Percentiles rank a stretch among this genome's conserved stretches.
phyloP scores from a whole-genome alignment of 2,329 filamentous ascomycete species.

The Stachybotrys chartarum region DNA sequence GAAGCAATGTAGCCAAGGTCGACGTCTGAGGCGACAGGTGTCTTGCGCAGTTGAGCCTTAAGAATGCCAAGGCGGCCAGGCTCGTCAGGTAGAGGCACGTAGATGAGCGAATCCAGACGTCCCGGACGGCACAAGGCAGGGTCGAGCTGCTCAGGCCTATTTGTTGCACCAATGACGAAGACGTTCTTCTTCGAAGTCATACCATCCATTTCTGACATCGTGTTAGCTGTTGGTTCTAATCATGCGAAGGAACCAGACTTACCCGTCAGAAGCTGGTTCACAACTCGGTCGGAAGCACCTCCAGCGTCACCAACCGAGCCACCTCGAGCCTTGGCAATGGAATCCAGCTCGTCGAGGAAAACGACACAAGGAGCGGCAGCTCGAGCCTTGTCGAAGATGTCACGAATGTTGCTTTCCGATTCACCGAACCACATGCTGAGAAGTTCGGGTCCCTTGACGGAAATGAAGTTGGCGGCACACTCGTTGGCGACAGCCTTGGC shows the following conservation, averaged over 20 bases:
- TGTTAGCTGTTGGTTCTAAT: constrained; percentile 29
- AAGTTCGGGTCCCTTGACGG: constrained; percentile 95
- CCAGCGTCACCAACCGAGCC: constrained; percentile 93
- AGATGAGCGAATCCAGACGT: constrained; percentile 97
- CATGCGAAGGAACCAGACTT: constrained; percentile 31
- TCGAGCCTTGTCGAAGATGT: constrained; percentile 99
- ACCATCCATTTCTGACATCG: constrained; percentile 79
- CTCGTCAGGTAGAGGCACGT: constrained; percentile 94
- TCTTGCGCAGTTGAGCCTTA: constrained; percentile 96
- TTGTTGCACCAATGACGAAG: constrained; percentile 98
- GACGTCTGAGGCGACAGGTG: constrained; percentile 80
- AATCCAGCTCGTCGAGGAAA: constrained; percentile 97
- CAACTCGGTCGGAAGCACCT: constrained; percentile 97
- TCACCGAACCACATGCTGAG: constrained; percentile 99
- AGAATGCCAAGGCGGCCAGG: constrained; percentile 83
- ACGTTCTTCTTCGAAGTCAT: constrained; percentile 99
- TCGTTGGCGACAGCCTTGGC: constrained; percentile 99
- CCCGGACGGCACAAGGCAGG: constrained; percentile 96
- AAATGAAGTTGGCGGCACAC: constrained; percentile 99
- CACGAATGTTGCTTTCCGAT: constrained; percentile 98
- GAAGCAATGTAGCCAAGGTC: constrained; percentile 87
- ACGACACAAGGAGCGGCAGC: constrained; percentile 97
- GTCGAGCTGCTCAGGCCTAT: constrained; percentile 97
- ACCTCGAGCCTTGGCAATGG: constrained; percentile 98
- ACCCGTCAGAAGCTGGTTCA: constrained; percentile 98